phyloP scores from a whole-genome alignment of 257 asterid genomes.

The Gentiana dahurica region DNA sequence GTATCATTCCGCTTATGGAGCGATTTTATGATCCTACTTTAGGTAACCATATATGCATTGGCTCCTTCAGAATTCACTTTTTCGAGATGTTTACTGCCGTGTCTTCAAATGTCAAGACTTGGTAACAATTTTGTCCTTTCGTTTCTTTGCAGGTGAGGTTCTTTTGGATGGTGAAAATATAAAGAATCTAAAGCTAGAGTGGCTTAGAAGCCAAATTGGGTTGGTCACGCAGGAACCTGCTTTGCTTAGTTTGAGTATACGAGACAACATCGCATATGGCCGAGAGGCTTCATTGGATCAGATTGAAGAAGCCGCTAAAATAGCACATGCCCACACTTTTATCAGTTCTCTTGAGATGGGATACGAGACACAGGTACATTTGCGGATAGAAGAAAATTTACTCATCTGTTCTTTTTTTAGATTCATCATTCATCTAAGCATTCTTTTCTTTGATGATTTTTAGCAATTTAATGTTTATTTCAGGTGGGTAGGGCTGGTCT shows the following conservation, averaged over 20 bases:
- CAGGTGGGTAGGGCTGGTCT: constrained; percentile 89
- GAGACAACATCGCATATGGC: constrained; percentile 96
- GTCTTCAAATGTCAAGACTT: not conserved
- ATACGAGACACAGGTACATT: constrained; percentile 87
- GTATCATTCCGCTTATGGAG: constrained; percentile 98
- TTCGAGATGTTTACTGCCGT: not conserved
- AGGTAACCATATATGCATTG: constrained; percentile 33
- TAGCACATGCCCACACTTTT: constrained; percentile 97
- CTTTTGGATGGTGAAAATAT: constrained; percentile 98
- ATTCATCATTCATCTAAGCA: not conserved
- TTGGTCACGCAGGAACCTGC: constrained; percentile 99
- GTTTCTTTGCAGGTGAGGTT: constrained; percentile 75
- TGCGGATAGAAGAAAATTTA: constrained; percentile 3
- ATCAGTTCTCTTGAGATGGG: constrained; percentile 89
- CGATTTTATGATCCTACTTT: constrained; percentile 97
- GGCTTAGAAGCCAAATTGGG: constrained; percentile 98
- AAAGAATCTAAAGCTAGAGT: constrained; percentile 87
- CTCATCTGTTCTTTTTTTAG: constrained; percentile 7
- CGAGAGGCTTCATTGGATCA: constrained; percentile 83
- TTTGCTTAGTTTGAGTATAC: constrained; percentile 86
- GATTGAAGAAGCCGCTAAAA: constrained; percentile 98
- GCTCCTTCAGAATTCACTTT: not conserved
- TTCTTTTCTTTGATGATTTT: not conserved
- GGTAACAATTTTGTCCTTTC: not conserved
- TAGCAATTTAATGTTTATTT: constrained; percentile 17